Percentiles rank a stretch among this genome's conserved stretches.
These are phyloP conservation scores for Sarcodon aspratus DNA, from an alignment of 768 basidiomycete genomes.

Conservation along the genomic window DNA sequence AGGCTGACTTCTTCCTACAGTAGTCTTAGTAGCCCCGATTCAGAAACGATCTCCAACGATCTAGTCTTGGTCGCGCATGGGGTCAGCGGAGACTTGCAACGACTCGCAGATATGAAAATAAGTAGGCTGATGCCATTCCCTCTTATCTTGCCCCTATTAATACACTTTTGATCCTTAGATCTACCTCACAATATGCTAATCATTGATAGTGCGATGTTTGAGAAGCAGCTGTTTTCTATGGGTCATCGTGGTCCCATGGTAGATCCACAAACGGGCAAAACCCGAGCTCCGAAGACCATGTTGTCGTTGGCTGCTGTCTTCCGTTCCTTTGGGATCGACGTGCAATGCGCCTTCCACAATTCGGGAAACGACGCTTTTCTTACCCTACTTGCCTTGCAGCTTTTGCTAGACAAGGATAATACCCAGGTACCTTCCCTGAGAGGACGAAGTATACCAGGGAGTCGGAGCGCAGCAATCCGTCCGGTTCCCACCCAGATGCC, in stretches of 20 bases:
- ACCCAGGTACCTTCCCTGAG: constrained; percentile 18
- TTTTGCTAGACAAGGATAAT: constrained; percentile 46
- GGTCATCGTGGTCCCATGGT: constrained; percentile 52
- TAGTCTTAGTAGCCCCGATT: constrained; percentile 66
- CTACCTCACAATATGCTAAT: constrained; percentile 63
- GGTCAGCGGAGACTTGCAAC: constrained; percentile 40
- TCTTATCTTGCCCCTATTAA: constrained; percentile 2
- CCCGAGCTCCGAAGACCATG: constrained; percentile 37
- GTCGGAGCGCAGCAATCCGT: background rate
- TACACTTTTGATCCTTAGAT: constrained; percentile 27
- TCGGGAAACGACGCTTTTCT: constrained; percentile 76
- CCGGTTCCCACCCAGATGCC: background rate
- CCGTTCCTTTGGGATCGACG: constrained; percentile 39
- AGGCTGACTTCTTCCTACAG: constrained; percentile 23
- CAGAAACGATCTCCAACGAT: constrained; percentile 56
- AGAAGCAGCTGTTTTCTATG: constrained; percentile 45
- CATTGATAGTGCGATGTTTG: constrained; percentile 54
- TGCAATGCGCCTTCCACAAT: constrained; percentile 44
- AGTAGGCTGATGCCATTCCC: constrained; percentile 33
- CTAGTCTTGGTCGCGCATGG: constrained; percentile 66
- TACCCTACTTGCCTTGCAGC: constrained; percentile 56
- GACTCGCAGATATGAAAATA: constrained; percentile 71
- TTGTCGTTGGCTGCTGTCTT: constrained; percentile 57
- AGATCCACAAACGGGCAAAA: constrained; percentile 39
- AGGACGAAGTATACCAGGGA: constrained; percentile 2